A percentile compares a stretch with the other conserved stretches of the same genome.
Evolutionary conservation across 75 land plant species (phyloP).

Genomic region (Picea glauca): DNA sequence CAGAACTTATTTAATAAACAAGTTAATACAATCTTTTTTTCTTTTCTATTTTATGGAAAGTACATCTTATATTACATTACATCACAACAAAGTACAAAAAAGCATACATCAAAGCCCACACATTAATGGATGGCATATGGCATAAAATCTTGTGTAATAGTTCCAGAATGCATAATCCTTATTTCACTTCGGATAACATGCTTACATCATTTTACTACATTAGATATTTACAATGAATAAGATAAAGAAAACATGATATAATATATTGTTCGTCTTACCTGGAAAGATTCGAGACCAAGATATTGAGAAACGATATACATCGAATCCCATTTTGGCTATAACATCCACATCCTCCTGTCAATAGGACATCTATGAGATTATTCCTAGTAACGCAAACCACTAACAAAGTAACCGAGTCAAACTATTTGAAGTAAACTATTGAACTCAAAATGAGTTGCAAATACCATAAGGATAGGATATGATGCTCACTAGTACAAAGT

Average conservation of each 20-base stretch:
- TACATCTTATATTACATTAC: too few species aligned
- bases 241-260: too few species aligned
- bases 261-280: slow-evolving; percentile 23
- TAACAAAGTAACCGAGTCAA: not conserved
- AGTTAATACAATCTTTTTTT: too few species aligned
- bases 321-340: slow-evolving; percentile 58
- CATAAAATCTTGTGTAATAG: not conserved
- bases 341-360: slow-evolving; percentile 71
- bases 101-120: too few species aligned
- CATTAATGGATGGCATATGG: too few species aligned
- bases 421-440: too few species aligned
- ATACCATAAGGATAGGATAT: too few species aligned
- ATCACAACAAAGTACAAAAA: too few species aligned
- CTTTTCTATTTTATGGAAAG: too few species aligned
- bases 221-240: not conserved
- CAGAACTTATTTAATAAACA: too few species aligned
- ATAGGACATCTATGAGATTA: not conserved
- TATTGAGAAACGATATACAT: slow-evolving; percentile 70
- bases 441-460: too few species aligned
- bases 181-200: not conserved
- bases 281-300: slow-evolving; percentile 80
- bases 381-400: not conserved
- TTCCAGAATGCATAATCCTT: not conserved
- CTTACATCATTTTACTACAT: not conserved
- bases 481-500: too few species aligned